Evolutionary conservation across 2,329 filamentous ascomycete genomes (phyloP), one percentile per base, ranked within the genome.

Genomic region (Beauveria australis): DNA sequence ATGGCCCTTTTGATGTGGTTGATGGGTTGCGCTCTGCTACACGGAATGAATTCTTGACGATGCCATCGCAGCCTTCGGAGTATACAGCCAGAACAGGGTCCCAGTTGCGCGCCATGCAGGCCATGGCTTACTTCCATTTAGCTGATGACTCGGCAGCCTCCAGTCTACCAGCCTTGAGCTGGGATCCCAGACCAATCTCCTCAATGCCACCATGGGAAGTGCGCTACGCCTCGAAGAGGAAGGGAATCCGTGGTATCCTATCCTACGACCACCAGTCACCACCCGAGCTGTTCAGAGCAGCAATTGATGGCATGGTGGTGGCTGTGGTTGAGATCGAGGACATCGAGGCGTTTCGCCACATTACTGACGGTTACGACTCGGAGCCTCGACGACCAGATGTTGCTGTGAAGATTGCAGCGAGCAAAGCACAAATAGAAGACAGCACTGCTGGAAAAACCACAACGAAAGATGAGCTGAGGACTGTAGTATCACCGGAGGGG

Each of bases 101-200:
- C 0, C 85, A 92, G 63, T 72, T 90, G 3, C 78, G 88, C 55
- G 80, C 81, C 6, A 91, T 93, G 87, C 88, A 92, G 66, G 84
- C 81, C n/a, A 86, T 91, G 79, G 87, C 89, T 0, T 93, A 92
- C 66, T 91, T 93, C 67, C 90, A 93, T 68, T 65, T 76, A 10
- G 62, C 44, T 59, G 30, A 52, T 55, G 64, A 47, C 37, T 40
- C 58, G 3, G 26, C 51, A 18, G 58, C 41, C 12, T n/a, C 22
- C 1, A 8, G 22, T 28, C 33, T 48, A 18, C 3, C 53, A 3
- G 64, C 63, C 6, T 53, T 72, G 22, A 71, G 69, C 49, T 89
- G 85, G 82, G 74, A 80, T 56, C 62, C 77, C 0, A 76, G 74
- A 0, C 81, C 88, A 0, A 72, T 92, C 9, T 82, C 82, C 1